Evolutionary conservation across 176 grass and related monocot genomes (phyloP), one percentile per base, ranked within the genome.

Genomic region (Triticum urartu): DNA sequence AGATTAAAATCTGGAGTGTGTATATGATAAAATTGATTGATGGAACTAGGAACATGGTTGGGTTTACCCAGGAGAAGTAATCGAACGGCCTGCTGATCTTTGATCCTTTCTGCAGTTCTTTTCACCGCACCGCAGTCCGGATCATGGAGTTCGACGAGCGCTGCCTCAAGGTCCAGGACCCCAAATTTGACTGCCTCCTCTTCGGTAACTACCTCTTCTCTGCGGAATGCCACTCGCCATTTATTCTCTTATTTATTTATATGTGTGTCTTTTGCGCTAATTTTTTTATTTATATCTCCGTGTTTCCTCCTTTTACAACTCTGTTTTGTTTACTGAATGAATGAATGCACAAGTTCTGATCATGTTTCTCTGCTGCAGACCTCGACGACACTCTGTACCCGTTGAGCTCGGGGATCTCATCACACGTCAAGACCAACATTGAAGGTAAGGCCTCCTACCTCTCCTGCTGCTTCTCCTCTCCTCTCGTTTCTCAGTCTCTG

Each of bases 321-420:
- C 33, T 82, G 1, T 43, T 50, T 17, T 25, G 60, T 5, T 34
- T 18, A 83, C 24, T 80, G 7, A 83, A 17, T 80, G 7, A 10
- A 14, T 50, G 75, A 74, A 82, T 80, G 77, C 58, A 80, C 77
- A 62, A 42, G 33, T 59, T 84, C 83, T 93, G 72, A 91, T 15
- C 8, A 63, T 87, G 24, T 72, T 64, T 84, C 40, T 25, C 54
- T 50, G 22, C 56, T 87, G 40, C 88, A 99, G 97, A 99, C 78
- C 92, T 99, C 11, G 97, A 99, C 58, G 97, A 99, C 80, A 97
- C 97, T 25, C 92, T 99, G 28, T 99, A 99, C 80, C 92, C 97
- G 17, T 45, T 96, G 62, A 99, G 89, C 86, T 91, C 97, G 9
- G 94, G 97, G 82, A 94, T 99, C 81, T 80, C 94, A 25, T 39